Conservation (phyloP, 768 basidiomycete species). For the Solioccasus polychromus region DNA sequence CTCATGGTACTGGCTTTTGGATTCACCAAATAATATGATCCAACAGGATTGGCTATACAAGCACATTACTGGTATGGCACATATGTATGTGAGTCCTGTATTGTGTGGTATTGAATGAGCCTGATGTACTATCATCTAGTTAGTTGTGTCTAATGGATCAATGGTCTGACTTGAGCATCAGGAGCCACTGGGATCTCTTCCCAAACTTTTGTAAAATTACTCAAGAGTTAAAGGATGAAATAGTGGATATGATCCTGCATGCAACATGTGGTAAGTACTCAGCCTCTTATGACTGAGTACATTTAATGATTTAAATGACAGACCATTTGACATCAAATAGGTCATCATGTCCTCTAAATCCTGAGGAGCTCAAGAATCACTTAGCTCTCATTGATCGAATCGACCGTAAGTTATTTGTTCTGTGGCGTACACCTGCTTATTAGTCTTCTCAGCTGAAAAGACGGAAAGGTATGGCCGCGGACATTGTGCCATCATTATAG, state of each 20-base stretch:
- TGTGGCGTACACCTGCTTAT: background rate
- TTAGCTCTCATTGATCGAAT: constrained; percentile 26
- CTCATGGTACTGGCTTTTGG: background rate
- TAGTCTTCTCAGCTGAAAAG: constrained; percentile 8
- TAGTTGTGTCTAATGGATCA: background rate
- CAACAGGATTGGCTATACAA: constrained; percentile 34
- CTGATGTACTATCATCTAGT: constrained; percentile 8
- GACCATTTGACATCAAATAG: constrained; percentile 28
- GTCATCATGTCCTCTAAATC: constrained; percentile 24
- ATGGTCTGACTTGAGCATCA: constrained; percentile 10
- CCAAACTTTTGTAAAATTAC: constrained; percentile 29
- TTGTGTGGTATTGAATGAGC: background rate
- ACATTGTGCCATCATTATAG: constrained; percentile 22
- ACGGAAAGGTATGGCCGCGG: constrained; percentile 2
- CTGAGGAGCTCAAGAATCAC: constrained; percentile 18
- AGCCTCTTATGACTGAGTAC: background rate
- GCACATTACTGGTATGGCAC: constrained; percentile 35
- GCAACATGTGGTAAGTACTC: constrained; percentile 24
- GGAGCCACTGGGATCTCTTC: constrained; percentile 36
- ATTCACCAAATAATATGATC: background rate
- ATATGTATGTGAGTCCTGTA: constrained; percentile 11
- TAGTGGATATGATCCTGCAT: constrained; percentile 25
- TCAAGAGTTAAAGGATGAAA: constrained; percentile 25
- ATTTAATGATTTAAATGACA: background rate
- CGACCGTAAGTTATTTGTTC: constrained; percentile 14